A percentile compares a stretch with the other conserved stretches of the same genome.
Evolutionary conservation across 768 basidiomycete genomes (phyloP).

Genomic region (Rhodotorula paludigena): DNA sequence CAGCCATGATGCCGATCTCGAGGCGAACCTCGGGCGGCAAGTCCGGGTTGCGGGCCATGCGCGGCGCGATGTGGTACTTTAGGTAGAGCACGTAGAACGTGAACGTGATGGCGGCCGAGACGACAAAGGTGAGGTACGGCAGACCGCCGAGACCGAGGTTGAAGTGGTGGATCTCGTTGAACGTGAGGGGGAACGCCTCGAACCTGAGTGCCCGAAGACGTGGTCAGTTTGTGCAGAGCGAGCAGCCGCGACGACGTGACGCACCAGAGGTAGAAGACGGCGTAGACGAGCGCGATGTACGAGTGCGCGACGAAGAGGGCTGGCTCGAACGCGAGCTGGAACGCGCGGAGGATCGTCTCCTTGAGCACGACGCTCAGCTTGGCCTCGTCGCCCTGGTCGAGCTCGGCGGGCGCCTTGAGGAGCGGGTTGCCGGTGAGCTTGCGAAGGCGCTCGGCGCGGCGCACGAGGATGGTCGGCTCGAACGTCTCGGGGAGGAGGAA

Average conservation of each 20-base stretch:
- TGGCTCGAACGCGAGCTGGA: conserved; percentile 44
- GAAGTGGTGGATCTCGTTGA: conserved; percentile 42
- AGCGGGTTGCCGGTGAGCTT: conserved; percentile 47
- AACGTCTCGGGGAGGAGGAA: conserved; percentile 48
- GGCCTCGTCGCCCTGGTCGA: conserved; percentile 33
- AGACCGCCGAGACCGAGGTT: conserved; percentile 37
- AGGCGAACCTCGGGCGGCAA: conserved; percentile 28
- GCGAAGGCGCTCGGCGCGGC: conserved; percentile 48
- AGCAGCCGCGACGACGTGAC: not conserved
- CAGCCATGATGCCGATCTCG: conserved; percentile 26
- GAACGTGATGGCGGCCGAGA: conserved; percentile 37
- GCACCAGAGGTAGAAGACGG: conserved; percentile 20
- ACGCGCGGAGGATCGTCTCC: conserved; percentile 42
- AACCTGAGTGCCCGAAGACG: conserved; percentile 24
- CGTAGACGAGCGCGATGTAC: conserved; percentile 41
- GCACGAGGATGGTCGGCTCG: conserved; percentile 46
- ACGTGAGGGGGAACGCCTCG: conserved; percentile 46
- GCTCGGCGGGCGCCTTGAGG: conserved; percentile 44
- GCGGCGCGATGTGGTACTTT: conserved; percentile 7
- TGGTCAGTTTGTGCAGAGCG: not conserved
- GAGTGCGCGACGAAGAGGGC: conserved; percentile 45
- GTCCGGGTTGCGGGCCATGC: not conserved
- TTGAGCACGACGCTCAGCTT: not conserved
- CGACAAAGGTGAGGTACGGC: conserved; percentile 43
- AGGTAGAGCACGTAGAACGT: conserved; percentile 34